These are phyloP conservation scores for Penicillium frequentans DNA, from an alignment of 2,329 filamentous ascomycete species.

Conservation along the genomic window DNA sequence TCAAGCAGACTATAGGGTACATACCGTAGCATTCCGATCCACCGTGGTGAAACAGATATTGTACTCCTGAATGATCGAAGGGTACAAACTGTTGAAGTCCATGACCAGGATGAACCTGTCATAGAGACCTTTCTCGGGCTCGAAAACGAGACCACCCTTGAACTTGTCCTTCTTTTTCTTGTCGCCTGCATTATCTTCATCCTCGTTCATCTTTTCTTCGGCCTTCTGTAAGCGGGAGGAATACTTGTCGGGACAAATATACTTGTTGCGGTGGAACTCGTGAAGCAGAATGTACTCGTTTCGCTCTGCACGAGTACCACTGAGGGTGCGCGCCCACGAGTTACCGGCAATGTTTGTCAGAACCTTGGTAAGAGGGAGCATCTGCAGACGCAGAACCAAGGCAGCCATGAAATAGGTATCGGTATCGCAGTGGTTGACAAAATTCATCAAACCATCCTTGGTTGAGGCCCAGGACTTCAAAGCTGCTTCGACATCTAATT, in stretches of 20 bases:
- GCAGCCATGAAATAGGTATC: slow-evolving; percentile 97
- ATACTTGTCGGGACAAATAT: slow-evolving; percentile 95
- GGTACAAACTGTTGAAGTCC: slow-evolving; percentile 99
- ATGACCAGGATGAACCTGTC: slow-evolving; percentile 98
- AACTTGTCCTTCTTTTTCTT: slow-evolving; percentile 99
- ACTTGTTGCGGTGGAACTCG: slow-evolving; percentile 95
- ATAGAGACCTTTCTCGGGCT: slow-evolving; percentile 95
- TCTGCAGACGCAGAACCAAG: slow-evolving; percentile 82
- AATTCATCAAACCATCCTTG: slow-evolving; percentile 86
- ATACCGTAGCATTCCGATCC: slow-evolving; percentile 70
- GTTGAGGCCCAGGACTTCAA: slow-evolving; percentile 83
- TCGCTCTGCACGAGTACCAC: slow-evolving; percentile 91
- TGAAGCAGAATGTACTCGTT: slow-evolving; percentile 99
- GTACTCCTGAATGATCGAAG: slow-evolving; percentile 98
- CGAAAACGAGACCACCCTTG: slow-evolving; percentile 97
- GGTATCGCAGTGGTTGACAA: slow-evolving; percentile 87
- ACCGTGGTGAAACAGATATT: slow-evolving; percentile 99
- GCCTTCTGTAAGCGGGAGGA: slow-evolving; percentile 72
- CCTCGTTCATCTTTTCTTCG: slow-evolving; percentile 69
- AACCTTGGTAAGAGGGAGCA: slow-evolving; percentile 90
- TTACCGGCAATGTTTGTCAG: slow-evolving; percentile 96
- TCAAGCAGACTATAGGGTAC: slow-evolving; percentile 27
- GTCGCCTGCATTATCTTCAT: slow-evolving; percentile 66
- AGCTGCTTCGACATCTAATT: slow-evolving; percentile 84
- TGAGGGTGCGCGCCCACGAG: slow-evolving; percentile 94